Percentiles rank a stretch among this genome's conserved stretches.
These are phyloP conservation scores for Lasiosphaeria ovina DNA, from an alignment of 495 filamentous ascomycete genomes.

Conservation along the genomic window DNA sequence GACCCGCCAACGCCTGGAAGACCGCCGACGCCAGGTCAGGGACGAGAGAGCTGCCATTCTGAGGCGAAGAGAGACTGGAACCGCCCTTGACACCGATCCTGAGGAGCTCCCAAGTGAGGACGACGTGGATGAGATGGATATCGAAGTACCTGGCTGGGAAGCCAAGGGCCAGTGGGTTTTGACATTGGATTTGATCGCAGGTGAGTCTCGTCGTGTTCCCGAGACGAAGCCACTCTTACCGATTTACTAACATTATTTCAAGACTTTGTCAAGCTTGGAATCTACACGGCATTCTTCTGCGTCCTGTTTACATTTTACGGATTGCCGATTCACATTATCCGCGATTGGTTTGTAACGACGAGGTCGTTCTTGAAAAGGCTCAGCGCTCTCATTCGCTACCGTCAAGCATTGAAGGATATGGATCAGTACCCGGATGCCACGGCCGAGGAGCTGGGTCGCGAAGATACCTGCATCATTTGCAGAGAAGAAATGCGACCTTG, in stretches of 20 bases:
- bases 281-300: constrained; percentile 88
- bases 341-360: constrained; percentile 90
- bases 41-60: constrained; percentile 63
- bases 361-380: constrained; percentile 87
- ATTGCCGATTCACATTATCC: constrained; percentile 91
- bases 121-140: constrained; percentile 86
- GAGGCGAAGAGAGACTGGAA: constrained; percentile 56
- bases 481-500: constrained; percentile 90
- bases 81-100: constrained; percentile 39
- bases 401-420: constrained; percentile 89
- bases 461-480: constrained; percentile 97
- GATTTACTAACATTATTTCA: background rate
- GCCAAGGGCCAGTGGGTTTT: constrained; percentile 93
- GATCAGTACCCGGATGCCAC: constrained; percentile 89
- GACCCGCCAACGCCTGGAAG: constrained; percentile 60
- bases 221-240: background rate
- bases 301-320: constrained; percentile 93
- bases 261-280: constrained; percentile 87
- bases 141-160: constrained; percentile 95
- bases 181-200: constrained; percentile 80
- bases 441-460: constrained; percentile 74
- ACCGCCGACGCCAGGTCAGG: constrained; percentile 54
- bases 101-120: constrained; percentile 63
- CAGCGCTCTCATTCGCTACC: constrained; percentile 80
- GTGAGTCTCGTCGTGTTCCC: constrained; percentile 40